A percentile compares a stretch with the other conserved stretches of the same genome.
Conservation (phyloP, 2,329 filamentous ascomycete genomes). For the Microdochium trichocladiopsis region DNA sequence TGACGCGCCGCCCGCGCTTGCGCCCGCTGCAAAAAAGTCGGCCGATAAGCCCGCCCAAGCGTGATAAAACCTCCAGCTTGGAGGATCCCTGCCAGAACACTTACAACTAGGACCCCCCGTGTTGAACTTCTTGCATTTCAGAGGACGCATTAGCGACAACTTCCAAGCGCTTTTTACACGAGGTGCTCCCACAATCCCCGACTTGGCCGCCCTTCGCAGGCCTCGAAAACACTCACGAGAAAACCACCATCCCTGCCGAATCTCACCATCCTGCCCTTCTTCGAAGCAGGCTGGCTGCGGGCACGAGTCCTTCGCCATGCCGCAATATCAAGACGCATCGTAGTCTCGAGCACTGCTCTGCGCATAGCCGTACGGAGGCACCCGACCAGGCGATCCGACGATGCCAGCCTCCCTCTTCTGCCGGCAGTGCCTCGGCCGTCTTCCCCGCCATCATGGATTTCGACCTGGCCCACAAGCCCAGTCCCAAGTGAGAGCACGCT, state of each 20-base stretch:
- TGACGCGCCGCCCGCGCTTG: not conserved
- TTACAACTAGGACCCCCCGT: not conserved
- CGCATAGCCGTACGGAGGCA: constrained; percentile 1
- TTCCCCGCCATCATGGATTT: constrained; percentile 6
- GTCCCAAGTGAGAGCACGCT: not conserved
- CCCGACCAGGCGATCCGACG: constrained; percentile 4
- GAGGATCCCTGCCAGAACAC: not conserved
- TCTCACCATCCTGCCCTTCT: too few species aligned
- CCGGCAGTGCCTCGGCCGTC: constrained; percentile 16
- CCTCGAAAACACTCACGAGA: too few species aligned
- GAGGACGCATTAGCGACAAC: too few species aligned
- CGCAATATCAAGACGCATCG: not conserved
- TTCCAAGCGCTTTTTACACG: too few species aligned
- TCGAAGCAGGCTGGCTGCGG: too few species aligned
- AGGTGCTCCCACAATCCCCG: too few species aligned
- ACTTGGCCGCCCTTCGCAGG: too few species aligned
- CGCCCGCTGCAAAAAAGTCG: not conserved
- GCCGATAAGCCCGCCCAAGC: not conserved
- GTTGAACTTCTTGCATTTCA: too few species aligned
- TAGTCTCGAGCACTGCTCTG: not conserved
- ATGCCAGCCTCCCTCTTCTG: constrained; percentile 21
- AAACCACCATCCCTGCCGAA: too few species aligned
- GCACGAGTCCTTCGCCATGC: not conserved
- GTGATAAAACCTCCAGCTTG: not conserved
- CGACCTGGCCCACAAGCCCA: not conserved